Base-by-base conservation (phyloP, 768 basidiomycete species). In the Russula foetens region DNA sequence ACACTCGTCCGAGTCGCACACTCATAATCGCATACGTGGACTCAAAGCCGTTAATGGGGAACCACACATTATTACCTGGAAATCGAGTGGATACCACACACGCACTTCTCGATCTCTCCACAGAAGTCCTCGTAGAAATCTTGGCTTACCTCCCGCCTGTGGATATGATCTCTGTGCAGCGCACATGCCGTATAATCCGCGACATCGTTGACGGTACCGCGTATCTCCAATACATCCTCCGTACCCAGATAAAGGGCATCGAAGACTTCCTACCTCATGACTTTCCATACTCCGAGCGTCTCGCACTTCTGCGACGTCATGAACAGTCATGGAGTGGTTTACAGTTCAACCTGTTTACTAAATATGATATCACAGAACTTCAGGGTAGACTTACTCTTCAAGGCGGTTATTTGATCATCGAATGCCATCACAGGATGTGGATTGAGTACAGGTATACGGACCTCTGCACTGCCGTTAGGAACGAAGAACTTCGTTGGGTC, bases 181-280 rank as follows among this genome's bases (percentile, higher is more conserved):
- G 11, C 45, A 56, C 55, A 12, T 35, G 45, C 45, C 55, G 33
- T 45, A 56, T 15, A 19, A 7, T 39, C 19, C 45, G 15, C 33
- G 7, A 47, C 35, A 46, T 56, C 45, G 12, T 56, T 31, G 21
- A 31, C 24, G 19, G 24, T 38, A 46, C 28, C 14, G 23, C 45
- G 11, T 47, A 46, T 26, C 55, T 56, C 38, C 55, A 56, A 21
- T 56, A 56, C 26, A 19, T 56, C 45, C 45, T 56, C 23, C 55
- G 55, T 29, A 24, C n/a, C 6, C 33, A 56, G n/a, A 12, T 47
- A 4, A 46, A 56, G 24, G 29, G 55, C 17, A 33, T 56, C 35
- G 55, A 47, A 23, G 55, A 47, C 6, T 19, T 56, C 45, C 45
- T 56, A 12, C 55, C 55, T 38, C 23, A 44, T 26, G 45, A 35